Conservation (phyloP, 495 filamentous ascomycete genomes). For the Immersiella caudata region DNA sequence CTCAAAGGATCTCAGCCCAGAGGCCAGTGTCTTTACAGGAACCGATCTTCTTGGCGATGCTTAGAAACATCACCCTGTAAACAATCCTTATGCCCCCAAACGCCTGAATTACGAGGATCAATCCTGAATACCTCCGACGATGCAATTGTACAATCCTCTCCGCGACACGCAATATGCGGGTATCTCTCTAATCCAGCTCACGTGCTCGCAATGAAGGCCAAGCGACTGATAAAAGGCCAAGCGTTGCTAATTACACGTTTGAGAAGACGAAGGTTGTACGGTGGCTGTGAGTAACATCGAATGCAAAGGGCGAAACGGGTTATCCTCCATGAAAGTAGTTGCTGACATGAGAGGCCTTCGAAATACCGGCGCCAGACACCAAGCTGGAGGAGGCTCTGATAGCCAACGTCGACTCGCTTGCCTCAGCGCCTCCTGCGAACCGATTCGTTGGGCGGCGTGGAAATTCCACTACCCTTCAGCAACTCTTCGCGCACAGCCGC, state of each 20-base stretch:
- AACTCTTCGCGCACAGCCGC: slow-evolving; percentile 30
- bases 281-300: no score
- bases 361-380: no score
- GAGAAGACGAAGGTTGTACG: background rate
- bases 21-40: background rate
- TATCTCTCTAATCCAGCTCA: slow-evolving; percentile 14
- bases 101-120: background rate
- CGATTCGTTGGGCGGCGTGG: slow-evolving; percentile 22
- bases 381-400: no score
- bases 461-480: slow-evolving; percentile 19
- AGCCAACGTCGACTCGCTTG: background rate
- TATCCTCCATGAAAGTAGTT: no score
- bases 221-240: background rate
- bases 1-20: background rate
- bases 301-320: no score
- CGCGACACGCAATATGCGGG: background rate
- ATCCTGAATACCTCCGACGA: background rate
- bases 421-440: background rate
- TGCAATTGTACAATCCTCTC: background rate
- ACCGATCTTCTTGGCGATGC: background rate
- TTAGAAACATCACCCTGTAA: background rate
- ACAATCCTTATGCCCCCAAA: background rate
- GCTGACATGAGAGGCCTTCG: no score
- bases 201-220: background rate
- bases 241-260: background rate